These are phyloP conservation scores for Scenedesmus sp. DNA, from an alignment of 163 green algal genomes.

Conservation along the genomic window DNA sequence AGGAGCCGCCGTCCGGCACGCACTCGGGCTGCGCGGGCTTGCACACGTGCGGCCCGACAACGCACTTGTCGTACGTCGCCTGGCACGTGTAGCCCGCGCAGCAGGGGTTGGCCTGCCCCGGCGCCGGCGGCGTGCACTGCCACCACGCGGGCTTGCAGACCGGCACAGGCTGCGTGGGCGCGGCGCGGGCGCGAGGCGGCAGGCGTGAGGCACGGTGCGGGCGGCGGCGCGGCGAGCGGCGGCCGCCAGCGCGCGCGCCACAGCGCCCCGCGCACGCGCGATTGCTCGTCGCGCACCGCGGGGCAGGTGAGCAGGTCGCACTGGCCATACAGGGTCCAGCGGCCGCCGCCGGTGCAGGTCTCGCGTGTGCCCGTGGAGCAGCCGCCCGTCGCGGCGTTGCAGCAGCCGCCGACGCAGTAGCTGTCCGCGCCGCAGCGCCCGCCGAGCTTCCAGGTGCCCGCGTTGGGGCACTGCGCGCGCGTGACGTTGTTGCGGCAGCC, in stretches of 20 bases:
- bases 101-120: background rate
- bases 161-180: background rate
- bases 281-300: background rate
- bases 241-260: background rate
- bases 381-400: background rate
- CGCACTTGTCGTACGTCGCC: background rate
- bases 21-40: background rate
- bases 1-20: background rate
- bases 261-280: background rate
- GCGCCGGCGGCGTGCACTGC: background rate
- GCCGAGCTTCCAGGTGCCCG: background rate
- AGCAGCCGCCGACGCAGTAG: background rate
- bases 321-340: background rate
- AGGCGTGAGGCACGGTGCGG: background rate
- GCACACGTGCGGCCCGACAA: background rate
- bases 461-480: background rate
- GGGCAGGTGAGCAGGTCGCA: conserved; percentile 3
- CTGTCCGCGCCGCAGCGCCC: background rate
- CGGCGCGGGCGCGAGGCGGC: background rate
- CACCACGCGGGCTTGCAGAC: background rate
- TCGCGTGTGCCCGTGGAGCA: background rate
- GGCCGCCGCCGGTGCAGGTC: background rate
- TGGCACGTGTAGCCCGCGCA: conserved; percentile 6
- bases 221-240: background rate
- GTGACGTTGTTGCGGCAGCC: background rate